Base-by-base conservation (phyloP, 805 yeast species). In the Ogataea naganishii region DNA sequence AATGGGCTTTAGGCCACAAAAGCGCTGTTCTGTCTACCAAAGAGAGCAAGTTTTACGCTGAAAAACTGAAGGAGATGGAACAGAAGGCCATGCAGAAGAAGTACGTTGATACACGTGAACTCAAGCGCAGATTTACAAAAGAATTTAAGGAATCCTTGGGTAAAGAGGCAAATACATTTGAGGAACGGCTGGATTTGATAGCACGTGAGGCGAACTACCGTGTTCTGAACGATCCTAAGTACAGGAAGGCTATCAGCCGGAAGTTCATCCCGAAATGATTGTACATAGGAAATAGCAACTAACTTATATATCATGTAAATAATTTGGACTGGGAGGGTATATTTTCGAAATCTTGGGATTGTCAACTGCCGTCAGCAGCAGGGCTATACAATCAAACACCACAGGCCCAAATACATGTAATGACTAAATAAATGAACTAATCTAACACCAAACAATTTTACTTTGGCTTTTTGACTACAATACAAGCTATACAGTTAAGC, bases 1-100 rank as follows among this genome's bases (percentile, higher is more conserved):
- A 78, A 30, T 92, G 97, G 98, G 78, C 81, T 0, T 53, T 76
- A 23, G 81, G 69, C 20, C 76, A 76, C 3, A 80, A 80, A 49
- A 62, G 72, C 3, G 66, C 62, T 18, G 42, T 57, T 3, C 49
- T 49, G 27, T 59, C 62, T 4, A 53, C 47, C 24, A 54, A 57
- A 23, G 59, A 57, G 33, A 53, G 49, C 23, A 46, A 39, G 13
- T 51, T 41, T 28, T 43, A 40, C 24, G 47, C 44, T 16, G 54
- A 46, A 6, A 52, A 54, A 32, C 39, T 64, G 24, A 47, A 55
- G 36, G 49, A 49, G 27, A 60, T 58, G 35, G 62, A 53, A 34
- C 54, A 44, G 24, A 42, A 46, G 22, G 22, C 42, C 12, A 41
- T 43, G 24, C 37, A 37, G 27, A 36, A 36, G 25, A 50, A 43